Percentiles rank a stretch among this genome's conserved stretches.
phyloP scores from a whole-genome alignment of 192 early-diverging fungal species.

The Dissophora ornata region DNA sequence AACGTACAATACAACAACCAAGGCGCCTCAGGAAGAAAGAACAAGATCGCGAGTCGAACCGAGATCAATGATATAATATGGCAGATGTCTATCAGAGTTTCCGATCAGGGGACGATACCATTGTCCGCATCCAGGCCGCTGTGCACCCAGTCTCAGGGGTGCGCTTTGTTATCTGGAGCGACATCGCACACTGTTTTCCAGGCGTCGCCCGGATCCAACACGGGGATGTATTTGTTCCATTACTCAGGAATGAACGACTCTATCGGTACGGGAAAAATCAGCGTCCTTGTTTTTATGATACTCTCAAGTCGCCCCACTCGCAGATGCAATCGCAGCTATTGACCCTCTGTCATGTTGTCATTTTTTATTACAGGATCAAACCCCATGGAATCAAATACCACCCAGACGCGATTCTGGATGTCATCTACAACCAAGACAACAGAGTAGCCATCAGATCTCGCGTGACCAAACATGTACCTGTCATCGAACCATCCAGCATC shows the following conservation, averaged over 20 bases:
- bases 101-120: neutral
- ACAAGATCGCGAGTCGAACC: too few species aligned
- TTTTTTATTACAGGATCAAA: constrained; percentile 6
- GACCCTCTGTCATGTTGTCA: too few species aligned
- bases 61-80: constrained; percentile 5
- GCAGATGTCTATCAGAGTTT: constrained; percentile 17
- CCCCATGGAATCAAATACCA: constrained; percentile 44
- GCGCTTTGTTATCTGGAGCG: constrained; percentile 34
- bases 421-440: constrained; percentile 15
- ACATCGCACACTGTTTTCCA: constrained; percentile 43
- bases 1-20: too few species aligned
- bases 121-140: neutral
- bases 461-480: too few species aligned
- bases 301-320: too few species aligned
- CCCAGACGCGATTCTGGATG: constrained; percentile 23
- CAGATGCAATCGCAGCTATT: too few species aligned
- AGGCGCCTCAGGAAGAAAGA: too few species aligned
- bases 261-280: constrained; percentile 32
- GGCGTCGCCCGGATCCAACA: constrained; percentile 20
- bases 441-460: neutral
- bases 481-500: too few species aligned
- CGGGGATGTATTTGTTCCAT: constrained; percentile 18
- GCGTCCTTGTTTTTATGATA: too few species aligned
- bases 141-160: constrained; percentile 8
- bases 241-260: constrained; percentile 18